Conservation (phyloP, 2,329 filamentous ascomycete genomes). For the Aspergillus tamarii region DNA sequence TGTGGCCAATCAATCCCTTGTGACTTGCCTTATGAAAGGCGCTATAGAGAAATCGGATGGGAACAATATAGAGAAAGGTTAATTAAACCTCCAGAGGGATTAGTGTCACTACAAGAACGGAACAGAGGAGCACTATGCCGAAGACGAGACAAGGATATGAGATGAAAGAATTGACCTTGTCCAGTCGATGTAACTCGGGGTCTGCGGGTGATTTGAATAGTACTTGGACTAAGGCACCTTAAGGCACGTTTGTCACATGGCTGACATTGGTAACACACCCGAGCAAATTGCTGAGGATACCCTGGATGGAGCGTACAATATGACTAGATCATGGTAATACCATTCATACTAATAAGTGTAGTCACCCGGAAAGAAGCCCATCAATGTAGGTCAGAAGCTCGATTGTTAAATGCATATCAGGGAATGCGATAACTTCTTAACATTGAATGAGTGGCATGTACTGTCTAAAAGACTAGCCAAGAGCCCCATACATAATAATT, state of each 20-base stretch:
- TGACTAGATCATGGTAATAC: background rate
- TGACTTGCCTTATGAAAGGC: background rate
- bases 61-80: background rate
- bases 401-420: background rate
- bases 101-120: background rate
- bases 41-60: background rate
- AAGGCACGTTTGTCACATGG: background rate
- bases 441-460: background rate
- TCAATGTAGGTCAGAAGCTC: background rate
- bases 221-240: background rate
- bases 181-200: background rate
- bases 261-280: background rate
- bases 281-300: no score
- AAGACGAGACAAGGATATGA: background rate
- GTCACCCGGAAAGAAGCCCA: background rate
- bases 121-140: background rate
- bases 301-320: background rate
- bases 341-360: no score
- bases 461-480: background rate
- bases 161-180: background rate
- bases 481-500: background rate
- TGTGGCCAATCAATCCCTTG: conserved; percentile 4
- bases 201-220: background rate
- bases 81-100: no score
- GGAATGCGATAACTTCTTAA: background rate